Conservation (phyloP, 1,284 basidiomycete genomes). For the Ceratobasidium sp. region DNA sequence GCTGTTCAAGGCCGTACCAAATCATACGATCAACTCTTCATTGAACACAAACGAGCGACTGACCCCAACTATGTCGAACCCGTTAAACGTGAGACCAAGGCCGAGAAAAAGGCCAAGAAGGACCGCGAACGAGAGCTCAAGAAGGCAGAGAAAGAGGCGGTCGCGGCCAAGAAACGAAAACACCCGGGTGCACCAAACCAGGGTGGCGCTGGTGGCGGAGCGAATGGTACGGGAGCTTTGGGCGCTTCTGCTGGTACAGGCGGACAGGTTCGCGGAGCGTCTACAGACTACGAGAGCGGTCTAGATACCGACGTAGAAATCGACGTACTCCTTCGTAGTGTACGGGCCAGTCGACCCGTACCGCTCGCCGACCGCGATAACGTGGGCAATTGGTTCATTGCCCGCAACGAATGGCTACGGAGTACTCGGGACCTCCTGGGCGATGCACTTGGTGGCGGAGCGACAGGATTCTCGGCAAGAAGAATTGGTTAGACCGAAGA, state of each 20-base stretch:
- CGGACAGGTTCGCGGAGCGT: conserved; percentile 50
- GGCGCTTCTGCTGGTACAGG: conserved; percentile 53
- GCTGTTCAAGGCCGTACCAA: conserved; percentile 86
- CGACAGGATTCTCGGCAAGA: conserved; percentile 34
- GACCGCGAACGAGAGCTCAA: conserved; percentile 75
- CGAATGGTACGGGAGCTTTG: conserved; percentile 56
- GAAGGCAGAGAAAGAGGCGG: conserved; percentile 59
- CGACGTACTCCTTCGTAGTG: conserved; percentile 61
- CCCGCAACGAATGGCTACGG: conserved; percentile 42
- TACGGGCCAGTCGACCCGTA: conserved; percentile 60
- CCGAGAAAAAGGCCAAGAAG: conserved; percentile 78
- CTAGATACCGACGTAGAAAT: conserved; percentile 77
- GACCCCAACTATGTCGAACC: conserved; percentile 96
- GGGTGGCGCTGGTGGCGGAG: conserved; percentile 45
- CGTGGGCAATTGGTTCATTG: conserved; percentile 44
- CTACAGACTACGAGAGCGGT: conserved; percentile 75
- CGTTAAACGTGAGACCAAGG: conserved; percentile 79
- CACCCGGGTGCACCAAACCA: conserved; percentile 44
- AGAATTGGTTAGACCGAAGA: conserved; percentile 15
- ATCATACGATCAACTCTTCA: conserved; percentile 82
- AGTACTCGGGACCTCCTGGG: conserved; percentile 36
- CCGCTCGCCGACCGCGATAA: conserved; percentile 60
- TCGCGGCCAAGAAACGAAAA: conserved; percentile 58
- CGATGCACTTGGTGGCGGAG: conserved; percentile 32
- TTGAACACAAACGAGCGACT: conserved; percentile 91